Evolutionary conservation across 176 grass and related monocot species (phyloP), one percentile per base, ranked within the genome.

Genomic region (Cenchrus americanus): DNA sequence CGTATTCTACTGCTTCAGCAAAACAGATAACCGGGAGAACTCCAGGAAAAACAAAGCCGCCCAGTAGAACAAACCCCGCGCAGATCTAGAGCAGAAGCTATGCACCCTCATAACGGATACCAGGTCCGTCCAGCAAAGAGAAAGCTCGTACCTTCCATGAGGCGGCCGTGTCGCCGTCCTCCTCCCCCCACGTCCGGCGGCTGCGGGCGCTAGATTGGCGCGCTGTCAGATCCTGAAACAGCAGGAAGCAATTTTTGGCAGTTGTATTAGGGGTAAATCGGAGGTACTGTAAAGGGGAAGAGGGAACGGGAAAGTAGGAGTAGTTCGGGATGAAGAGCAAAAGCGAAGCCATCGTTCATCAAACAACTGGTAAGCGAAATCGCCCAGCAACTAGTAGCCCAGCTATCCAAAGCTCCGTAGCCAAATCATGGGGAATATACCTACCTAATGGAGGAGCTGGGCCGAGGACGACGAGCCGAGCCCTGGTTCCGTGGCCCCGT

Each of bases 111-210:
- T 23, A 30, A 23, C 12, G 72, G 62, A 46, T 68, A 9, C 52
- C 22, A 19, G 40, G 22, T 17, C n/a, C 34, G 22, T 17, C n/a
- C 34, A 48, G 43, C 21, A 71, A 22, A 47, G 42, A 69, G 24
- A 12, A 47, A 47, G 62, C 3, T 17, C 24, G 23, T 34, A 86
- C 83, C 83, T 79, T 86, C 75, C 83, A 86, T 86, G 54, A 27
- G 27, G 54, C 49, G 19, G 43, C 19, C 8, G 9, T 12, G 75
- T n/a, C 27, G 69, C 30, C 80, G 7, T 61, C 26, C 7, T 66
- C 44, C 26, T 53, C 51, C 81, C 27, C 69, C 69, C 55, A 66
- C 8, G 48, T 34, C 34, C 58, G 11, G 21, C 47, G 47, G 30
- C 58, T 62, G 37, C n/a, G 40, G 61, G 40, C 67, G 82, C 73